These are phyloP conservation scores for Wickerhamomyces tratensis DNA, from an alignment of 805 yeast genomes.

Conservation along the genomic window DNA sequence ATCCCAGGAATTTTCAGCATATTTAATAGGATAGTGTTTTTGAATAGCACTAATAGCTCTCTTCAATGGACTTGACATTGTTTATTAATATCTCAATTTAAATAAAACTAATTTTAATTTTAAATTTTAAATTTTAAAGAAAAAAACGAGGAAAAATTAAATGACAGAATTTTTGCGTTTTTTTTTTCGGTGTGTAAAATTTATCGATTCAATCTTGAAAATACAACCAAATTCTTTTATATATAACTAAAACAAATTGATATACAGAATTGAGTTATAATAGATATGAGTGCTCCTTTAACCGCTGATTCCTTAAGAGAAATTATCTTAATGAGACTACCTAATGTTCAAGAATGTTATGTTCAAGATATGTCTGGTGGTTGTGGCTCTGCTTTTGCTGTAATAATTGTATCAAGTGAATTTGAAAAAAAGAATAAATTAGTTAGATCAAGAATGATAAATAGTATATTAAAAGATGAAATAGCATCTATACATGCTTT, in stretches of 20 bases:
- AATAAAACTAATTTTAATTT: no score
- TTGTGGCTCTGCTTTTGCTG: constrained; percentile 97
- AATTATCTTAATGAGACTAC: constrained; percentile 45
- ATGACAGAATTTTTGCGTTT: no score
- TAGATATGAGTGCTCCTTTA: constrained; percentile 4
- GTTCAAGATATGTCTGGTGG: constrained; percentile 74
- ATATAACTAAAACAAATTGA: background rate
- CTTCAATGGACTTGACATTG: constrained; percentile 25
- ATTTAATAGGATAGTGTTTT: constrained; percentile 64
- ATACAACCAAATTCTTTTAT: no score
- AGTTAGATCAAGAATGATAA: constrained; percentile 81
- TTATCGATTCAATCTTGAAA: no score
- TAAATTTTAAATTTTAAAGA: no score
- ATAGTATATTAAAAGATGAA: constrained; percentile 71
- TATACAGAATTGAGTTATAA: constrained; percentile 1
- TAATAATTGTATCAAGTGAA: constrained; percentile 64
- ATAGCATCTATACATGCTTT: constrained; percentile 88
- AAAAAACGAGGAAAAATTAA: no score
- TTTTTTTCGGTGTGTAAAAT: no score
- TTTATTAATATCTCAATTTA: background rate
- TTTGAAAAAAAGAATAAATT: constrained; percentile 80
- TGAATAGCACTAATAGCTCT: constrained; percentile 46
- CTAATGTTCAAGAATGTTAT: constrained; percentile 48
- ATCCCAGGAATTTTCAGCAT: constrained; percentile 91
- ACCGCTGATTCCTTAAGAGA: constrained; percentile 31